These are phyloP conservation scores for Stenocarpella maydis DNA, from an alignment of 2,329 filamentous ascomycete genomes.

Conservation along the genomic window DNA sequence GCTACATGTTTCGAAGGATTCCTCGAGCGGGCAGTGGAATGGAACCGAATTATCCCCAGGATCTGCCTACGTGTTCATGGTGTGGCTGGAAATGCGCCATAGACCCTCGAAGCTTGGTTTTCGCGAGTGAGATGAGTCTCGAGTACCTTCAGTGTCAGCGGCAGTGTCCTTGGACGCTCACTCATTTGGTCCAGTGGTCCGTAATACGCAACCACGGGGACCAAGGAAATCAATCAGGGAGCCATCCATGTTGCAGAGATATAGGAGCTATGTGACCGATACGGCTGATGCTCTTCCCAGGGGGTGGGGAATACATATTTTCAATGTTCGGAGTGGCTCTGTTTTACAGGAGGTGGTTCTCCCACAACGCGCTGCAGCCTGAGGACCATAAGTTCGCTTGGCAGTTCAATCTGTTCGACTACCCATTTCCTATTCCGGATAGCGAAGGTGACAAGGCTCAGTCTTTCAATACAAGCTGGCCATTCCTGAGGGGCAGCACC, in stretches of 20 bases:
- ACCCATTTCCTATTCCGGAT: neutral
- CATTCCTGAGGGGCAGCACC: neutral
- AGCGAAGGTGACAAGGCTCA: neutral
- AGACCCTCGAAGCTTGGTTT: neutral
- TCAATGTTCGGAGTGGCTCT: neutral
- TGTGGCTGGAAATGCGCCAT: neutral
- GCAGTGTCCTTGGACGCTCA: neutral
- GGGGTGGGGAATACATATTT: neutral
- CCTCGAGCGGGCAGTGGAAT: neutral
- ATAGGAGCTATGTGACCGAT: neutral
- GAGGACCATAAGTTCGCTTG: neutral
- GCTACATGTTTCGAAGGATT: neutral
- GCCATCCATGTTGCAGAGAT: neutral
- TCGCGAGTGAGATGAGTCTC: neutral
- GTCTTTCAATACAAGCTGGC: neutral
- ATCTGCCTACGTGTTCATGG: neutral
- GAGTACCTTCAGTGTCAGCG: accelerated
- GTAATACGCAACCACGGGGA: neutral
- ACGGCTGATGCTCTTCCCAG: neutral
- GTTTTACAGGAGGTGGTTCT: neutral
- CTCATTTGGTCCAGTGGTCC: neutral
- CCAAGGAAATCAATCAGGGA: neutral
- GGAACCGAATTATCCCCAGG: neutral
- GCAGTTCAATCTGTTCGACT: neutral
- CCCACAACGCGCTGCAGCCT: neutral